Evolutionary conservation across 2,329 filamentous ascomycete genomes (phyloP), one percentile per base, ranked within the genome.

Genomic region (Emmonsiellopsis sp.): DNA sequence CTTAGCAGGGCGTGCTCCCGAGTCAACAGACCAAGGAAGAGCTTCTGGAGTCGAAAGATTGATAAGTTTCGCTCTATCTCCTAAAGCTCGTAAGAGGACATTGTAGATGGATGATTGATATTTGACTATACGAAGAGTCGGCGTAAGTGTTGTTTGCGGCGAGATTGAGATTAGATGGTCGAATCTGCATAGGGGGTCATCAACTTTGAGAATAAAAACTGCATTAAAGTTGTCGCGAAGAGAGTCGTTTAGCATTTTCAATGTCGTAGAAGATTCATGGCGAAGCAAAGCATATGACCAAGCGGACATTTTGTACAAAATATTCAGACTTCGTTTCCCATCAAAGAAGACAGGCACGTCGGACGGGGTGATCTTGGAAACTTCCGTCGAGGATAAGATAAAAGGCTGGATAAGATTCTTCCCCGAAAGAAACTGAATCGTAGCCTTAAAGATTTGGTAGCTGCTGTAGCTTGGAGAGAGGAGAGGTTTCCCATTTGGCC

Each of bases 401-500:
- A 85, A 78, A 0, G 87, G 83, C 59, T 81, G 86, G 61, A 81
- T 85, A 52, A 96, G 74, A 63, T 95, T 85, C 38, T 81, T 85
- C 1, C 81, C 79, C 1, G 86, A 83, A 15, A 98, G 74, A 60
- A 92, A 93, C 65, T 96, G 92, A n/a, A 98, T 74, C 1, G 85
- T 84, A 2, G 89, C 91, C 70, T 96, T 97, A 79, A 98, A 96
- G 44, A 97, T 78, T 69, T 97, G 92, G 26, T 92, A 93, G 69
- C 86, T 87, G 73, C 87, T 95, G 62, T 95, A 86, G 7, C 88
- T 88, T 5, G 82, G 77, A 5, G 90, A 89, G 13, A 97, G 77
- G 5, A 88, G 73, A 1, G 86, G 79, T 58, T 83, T 80, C 1
- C 87, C 86, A 55, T 84, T 85, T 6, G 82, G 79, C 6, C 84